Percentiles rank a stretch among this genome's conserved stretches.
These are phyloP conservation scores for Lipomyces anomalus DNA, from an alignment of 805 yeast species.

Conservation along the genomic window DNA sequence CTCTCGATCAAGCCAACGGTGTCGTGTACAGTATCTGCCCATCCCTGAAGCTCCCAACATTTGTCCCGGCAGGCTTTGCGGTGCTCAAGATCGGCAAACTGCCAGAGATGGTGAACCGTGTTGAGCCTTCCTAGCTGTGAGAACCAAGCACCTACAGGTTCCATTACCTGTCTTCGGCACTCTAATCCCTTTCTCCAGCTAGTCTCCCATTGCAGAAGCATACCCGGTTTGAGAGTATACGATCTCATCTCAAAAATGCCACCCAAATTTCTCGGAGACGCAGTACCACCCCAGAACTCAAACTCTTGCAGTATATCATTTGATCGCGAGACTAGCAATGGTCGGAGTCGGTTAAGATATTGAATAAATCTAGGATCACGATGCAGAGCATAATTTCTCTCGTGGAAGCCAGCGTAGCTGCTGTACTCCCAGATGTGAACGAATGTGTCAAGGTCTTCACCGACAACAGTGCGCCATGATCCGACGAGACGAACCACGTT, in stretches of 20 bases:
- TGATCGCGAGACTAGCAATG: constrained; percentile 33
- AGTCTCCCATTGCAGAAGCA: constrained; percentile 41
- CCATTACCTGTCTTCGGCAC: constrained; percentile 42
- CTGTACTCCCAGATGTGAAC: constrained; percentile 39
- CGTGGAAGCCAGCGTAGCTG: constrained; percentile 39
- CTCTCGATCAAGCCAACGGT: constrained; percentile 37
- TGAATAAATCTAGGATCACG: constrained; percentile 29
- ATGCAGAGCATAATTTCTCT: constrained; percentile 34
- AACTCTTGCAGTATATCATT: constrained; percentile 39
- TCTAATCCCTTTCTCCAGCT: constrained; percentile 40
- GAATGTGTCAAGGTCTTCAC: constrained; percentile 39
- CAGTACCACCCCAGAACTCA: constrained; percentile 43
- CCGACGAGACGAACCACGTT: constrained; percentile 38
- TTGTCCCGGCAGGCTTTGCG: constrained; percentile 38
- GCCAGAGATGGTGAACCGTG: constrained; percentile 42
- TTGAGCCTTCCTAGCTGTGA: constrained; percentile 38
- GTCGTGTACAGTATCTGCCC: constrained; percentile 43
- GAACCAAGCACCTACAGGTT: constrained; percentile 45
- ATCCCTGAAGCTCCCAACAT: constrained; percentile 42
- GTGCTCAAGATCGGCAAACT: constrained; percentile 41
- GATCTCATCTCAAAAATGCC: constrained; percentile 40
- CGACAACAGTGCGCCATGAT: constrained; percentile 40
- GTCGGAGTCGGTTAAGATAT: constrained; percentile 31
- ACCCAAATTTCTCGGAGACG: constrained; percentile 38
- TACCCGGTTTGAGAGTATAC: constrained; percentile 38